Conservation (phyloP, 306 rosid species). For the Cicer bijugum region DNA sequence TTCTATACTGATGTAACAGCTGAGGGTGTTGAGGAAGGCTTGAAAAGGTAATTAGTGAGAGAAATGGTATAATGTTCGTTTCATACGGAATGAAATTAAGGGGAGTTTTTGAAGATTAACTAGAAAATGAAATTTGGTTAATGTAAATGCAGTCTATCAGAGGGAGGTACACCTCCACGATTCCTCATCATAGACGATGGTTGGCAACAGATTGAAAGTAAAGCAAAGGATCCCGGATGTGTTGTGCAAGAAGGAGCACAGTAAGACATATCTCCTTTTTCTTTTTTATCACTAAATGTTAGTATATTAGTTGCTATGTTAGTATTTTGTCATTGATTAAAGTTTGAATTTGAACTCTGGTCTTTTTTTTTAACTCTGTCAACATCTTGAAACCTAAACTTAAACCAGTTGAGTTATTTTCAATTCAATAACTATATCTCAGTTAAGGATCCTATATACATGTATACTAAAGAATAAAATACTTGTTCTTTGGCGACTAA, state of each 20-base stretch:
- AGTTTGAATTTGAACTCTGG: too few relatives aligned
- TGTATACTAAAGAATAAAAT: background rate
- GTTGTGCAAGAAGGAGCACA: constrained; percentile 96
- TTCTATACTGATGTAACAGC: constrained; percentile 96
- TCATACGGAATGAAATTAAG: constrained; percentile 7
- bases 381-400: too few relatives aligned
- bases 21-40: constrained; percentile 90
- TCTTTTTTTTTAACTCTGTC: too few relatives aligned
- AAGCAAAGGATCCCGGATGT: constrained; percentile 57
- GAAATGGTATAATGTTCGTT: constrained; percentile 2
- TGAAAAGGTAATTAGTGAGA: constrained; percentile 63
- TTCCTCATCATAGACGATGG: constrained; percentile 96
- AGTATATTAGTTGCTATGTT: too few relatives aligned
- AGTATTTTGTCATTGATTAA: too few relatives aligned
- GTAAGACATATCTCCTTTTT: constrained; percentile 50
- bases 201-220: constrained; percentile 94
- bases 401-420: too few relatives aligned
- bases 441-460: background rate
- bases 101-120: constrained; percentile 19
- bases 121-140: constrained; percentile 42
- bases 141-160: constrained; percentile 65
- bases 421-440: background rate
- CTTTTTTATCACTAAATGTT: too few relatives aligned
- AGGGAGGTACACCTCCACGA: constrained; percentile 87
- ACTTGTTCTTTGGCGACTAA: background rate